These are phyloP conservation scores for Dactylellina leptospora DNA, from an alignment of 2,329 filamentous ascomycete species.

Conservation along the genomic window DNA sequence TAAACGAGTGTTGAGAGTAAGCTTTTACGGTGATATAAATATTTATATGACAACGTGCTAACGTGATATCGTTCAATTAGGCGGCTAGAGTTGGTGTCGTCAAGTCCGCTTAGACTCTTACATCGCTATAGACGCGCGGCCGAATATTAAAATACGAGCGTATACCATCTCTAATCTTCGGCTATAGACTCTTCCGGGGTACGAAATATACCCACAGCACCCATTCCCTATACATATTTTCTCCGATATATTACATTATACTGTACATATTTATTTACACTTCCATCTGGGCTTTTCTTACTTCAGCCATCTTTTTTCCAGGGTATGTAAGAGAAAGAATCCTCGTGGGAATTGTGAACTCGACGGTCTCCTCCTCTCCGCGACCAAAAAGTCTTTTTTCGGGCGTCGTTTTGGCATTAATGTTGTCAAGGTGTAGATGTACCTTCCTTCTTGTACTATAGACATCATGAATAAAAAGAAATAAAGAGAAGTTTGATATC, in stretches of 20 bases:
- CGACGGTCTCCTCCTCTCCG: constrained; percentile 36
- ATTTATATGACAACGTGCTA: constrained; percentile 1
- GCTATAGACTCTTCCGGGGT: background rate
- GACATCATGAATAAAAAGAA: constrained; percentile 9
- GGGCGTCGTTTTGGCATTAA: constrained; percentile 20
- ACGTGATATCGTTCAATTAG: constrained; percentile 5
- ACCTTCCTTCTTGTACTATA: constrained; percentile 41
- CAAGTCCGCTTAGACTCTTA: constrained; percentile 21
- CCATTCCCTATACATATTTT: constrained; percentile 34
- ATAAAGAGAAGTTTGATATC: background rate
- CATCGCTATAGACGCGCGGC: too few species aligned
- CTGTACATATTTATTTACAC: constrained; percentile 53
- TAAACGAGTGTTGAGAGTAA: constrained; percentile 79
- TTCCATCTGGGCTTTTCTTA: constrained; percentile 3
- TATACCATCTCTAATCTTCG: background rate
- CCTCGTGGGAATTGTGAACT: background rate
- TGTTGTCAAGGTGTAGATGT: constrained; percentile 17
- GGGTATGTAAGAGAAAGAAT: constrained; percentile 9
- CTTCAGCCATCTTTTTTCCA: constrained; percentile 6
- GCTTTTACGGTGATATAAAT: constrained; percentile 15
- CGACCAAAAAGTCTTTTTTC: constrained; percentile 11
- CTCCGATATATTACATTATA: constrained; percentile 41
- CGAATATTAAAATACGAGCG: background rate
- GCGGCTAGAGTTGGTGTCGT: constrained; percentile 47
- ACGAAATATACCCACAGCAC: background rate